Percentiles rank a stretch among this genome's conserved stretches.
Conservation (phyloP, 208 protist species). For the Leishmania turanica region DNA sequence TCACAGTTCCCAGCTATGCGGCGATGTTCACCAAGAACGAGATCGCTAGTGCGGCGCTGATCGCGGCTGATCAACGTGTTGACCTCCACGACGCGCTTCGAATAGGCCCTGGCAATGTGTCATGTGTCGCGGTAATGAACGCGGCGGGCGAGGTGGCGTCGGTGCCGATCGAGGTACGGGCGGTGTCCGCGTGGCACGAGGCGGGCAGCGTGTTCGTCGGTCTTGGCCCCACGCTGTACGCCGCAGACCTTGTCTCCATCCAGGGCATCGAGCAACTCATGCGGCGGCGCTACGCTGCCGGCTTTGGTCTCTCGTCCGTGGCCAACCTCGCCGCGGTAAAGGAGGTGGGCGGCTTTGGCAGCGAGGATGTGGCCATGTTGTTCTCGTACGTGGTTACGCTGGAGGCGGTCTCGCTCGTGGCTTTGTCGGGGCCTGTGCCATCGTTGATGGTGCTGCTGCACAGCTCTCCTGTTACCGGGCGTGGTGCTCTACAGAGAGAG, state of each 20-base stretch:
- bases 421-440: constrained; percentile 51
- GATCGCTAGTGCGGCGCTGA: constrained; percentile 25
- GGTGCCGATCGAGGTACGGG: constrained; percentile 58
- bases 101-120: constrained; percentile 51
- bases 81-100: constrained; percentile 34
- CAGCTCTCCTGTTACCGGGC: not conserved
- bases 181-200: constrained; percentile 56
- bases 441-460: constrained; percentile 58
- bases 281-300: constrained; percentile 57
- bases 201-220: constrained; percentile 66
- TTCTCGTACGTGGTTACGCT: constrained; percentile 66
- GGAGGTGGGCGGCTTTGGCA: constrained; percentile 28
- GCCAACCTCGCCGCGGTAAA: constrained; percentile 51
- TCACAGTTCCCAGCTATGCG: constrained; percentile 34
- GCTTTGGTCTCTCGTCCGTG: constrained; percentile 67
- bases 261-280: constrained; percentile 70
- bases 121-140: constrained; percentile 72
- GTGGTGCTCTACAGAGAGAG: constrained; percentile 2
- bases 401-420: constrained; percentile 53
- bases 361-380: constrained; percentile 46
- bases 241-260: constrained; percentile 49
- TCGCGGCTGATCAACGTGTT: constrained; percentile 16
- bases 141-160: constrained; percentile 56
- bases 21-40: constrained; percentile 23
- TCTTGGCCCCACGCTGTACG: constrained; percentile 57